Base-by-base conservation (phyloP, 768 basidiomycete genomes). In the Tulasnella calospora region DNA sequence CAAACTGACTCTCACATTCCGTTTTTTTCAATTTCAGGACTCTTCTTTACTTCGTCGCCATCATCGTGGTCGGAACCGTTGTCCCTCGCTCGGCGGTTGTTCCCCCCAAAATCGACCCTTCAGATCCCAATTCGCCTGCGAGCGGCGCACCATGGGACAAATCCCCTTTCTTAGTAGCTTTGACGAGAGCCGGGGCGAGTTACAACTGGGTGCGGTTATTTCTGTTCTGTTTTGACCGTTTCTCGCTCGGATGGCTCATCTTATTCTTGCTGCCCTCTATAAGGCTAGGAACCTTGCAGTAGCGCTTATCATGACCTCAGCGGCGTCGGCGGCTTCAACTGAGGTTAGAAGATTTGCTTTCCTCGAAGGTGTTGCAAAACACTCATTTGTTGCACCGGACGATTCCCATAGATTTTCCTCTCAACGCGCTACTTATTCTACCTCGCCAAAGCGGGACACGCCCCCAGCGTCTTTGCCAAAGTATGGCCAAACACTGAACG, bases 391-490 rank as follows among this genome's bases (percentile, higher is more conserved):
- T 51, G 12, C 8, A 47, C 51, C 10, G 9, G n/a, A 5, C 51
- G 1, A n/a, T 51, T n/a, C 51, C n/a, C 23, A n/a, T 51, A 51
- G 51, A 51, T 51, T 10, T 51, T 51, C 23, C 51, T 76, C 38
- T 69, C 78, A 21, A 61, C 74, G 19, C 79, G 79, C 23, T 55
- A 67, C 46, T 36, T 79, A 8, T 79, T 44, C 67, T 76, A 47
- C 47, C 47, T 79, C 47, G 76, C 78, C 30, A 72, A 73, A 55
- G 55, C 57, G 8, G 78, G 78, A 41, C 79, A 80, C 33, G 79
- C 79, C 9, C 79, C 79, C 2, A 30, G 38, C 35, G 72, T 78
- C 10, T 76, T 76, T n/a, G 51, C 36, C 19, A 38, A 44, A 33
- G 38, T 78, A 13, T 78, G 41, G 46, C 70, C 70, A 17, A 41